Evolutionary conservation across 345 rosid species (phyloP), one percentile per base, ranked within the genome.

Genomic region (Diplotaxis tenuifolia): DNA sequence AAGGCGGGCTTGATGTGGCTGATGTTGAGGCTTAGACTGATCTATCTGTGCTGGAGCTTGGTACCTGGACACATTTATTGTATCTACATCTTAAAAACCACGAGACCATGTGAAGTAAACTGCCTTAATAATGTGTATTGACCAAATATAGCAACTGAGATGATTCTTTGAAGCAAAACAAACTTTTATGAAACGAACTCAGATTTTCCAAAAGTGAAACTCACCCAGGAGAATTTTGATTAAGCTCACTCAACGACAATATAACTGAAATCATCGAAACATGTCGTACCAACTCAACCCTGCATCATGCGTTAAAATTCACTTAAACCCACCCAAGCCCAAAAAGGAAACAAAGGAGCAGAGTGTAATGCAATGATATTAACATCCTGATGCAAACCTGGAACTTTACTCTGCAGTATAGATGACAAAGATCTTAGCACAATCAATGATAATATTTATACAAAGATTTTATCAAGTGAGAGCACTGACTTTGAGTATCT

Each of bases 211-310:
- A 29, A 22, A 40, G 56, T 65, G 16, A 7, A 73, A 75, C 90
- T 36, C 85, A 92, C 99, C 99, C 99, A 28, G 92, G 86, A 71
- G 94, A 89, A 71, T 78, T 72, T 29, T 53, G 78, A 78, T 92
- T 83, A 22, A 92, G 90, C 79, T 90, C 96, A 77, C 28, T 75
- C 28, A 85, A 60, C 0, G 99, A 95, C 65, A 95, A 84, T 42
- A 97, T 88, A 72, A 95, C 83, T 60, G 99, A 86, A 70, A 95
- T 89, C 97, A 92, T 85, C 45, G 96, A 95, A 75, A 95, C 97
- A 65, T 88, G 90, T 42, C 97, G 93, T 57, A 93, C 89, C 89
- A 85, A 84, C 83, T 95, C 96, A 83, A 95, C 97, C 68, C 99
- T 95, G 89, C 83, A 85, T 53, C 67, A 83, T 12, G 82, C 1